A percentile compares a stretch with the other conserved stretches of the same genome.
These are phyloP conservation scores for Anisodus tanguticus DNA, from an alignment of 257 asterid genomes.

Conservation along the genomic window DNA sequence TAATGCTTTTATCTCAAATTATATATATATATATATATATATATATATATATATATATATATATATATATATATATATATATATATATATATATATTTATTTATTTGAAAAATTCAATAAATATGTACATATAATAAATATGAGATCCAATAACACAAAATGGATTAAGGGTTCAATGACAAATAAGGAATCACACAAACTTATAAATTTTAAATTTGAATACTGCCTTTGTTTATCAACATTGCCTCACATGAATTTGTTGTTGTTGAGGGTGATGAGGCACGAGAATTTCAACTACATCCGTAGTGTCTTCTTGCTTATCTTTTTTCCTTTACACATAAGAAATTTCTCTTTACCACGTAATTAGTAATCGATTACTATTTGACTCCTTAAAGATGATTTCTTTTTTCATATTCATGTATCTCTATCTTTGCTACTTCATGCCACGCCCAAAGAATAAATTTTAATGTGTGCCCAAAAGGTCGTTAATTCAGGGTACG, in stretches of 20 bases:
- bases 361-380: constrained; percentile 21
- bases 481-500: neutral
- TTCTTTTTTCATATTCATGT: neutral
- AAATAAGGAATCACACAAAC: too few species aligned
- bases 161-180: neutral
- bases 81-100: too few species aligned
- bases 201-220: neutral
- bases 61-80: neutral
- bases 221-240: neutral
- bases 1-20: neutral
- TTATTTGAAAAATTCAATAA: neutral
- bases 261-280: neutral
- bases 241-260: neutral
- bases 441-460: neutral
- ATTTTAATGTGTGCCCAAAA: constrained; percentile 11
- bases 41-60: neutral
- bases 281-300: neutral
- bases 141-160: neutral
- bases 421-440: neutral
- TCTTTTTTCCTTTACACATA: neutral
- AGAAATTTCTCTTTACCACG: neutral
- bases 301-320: neutral
- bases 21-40: neutral
- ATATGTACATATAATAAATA: neutral
- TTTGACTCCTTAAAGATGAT: neutral